A percentile compares a stretch with the other conserved stretches of the same genome.
phyloP scores from a whole-genome alignment of 2,329 filamentous ascomycete species.

The Cyclaneusma minus region DNA sequence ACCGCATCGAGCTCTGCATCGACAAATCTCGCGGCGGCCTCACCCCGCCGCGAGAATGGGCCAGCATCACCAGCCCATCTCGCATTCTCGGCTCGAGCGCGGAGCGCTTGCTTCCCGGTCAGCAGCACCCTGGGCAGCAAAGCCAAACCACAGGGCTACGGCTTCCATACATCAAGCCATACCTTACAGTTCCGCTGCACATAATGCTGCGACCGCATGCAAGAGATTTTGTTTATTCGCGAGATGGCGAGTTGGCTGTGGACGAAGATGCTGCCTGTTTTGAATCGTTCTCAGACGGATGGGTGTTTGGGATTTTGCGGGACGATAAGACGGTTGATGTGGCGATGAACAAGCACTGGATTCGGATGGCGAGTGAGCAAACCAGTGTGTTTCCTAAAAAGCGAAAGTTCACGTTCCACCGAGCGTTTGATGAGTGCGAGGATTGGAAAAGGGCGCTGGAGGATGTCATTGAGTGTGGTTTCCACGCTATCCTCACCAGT shows the following conservation, averaged over 20 bases:
- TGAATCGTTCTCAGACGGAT: constrained; percentile 23
- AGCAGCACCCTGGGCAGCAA: too few relatives aligned
- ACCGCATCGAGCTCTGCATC: constrained; percentile 34
- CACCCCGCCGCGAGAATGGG: constrained; percentile 21
- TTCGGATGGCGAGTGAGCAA: constrained; percentile 21
- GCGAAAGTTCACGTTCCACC: constrained; percentile 42
- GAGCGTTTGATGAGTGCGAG: constrained; percentile 29
- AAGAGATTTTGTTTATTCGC: constrained; percentile 27
- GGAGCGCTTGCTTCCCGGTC: too few relatives aligned
- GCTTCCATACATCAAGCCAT: constrained; percentile 13
- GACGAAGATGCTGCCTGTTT: constrained; percentile 21
- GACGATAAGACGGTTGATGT: constrained; percentile 21
- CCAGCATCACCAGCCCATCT: constrained; percentile 9
- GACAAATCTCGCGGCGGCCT: constrained; percentile 24
- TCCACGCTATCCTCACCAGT: constrained; percentile 30
- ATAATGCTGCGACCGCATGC: constrained; percentile 36
- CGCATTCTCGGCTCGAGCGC: constrained; percentile 10
- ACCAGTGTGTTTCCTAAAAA: too few relatives aligned
- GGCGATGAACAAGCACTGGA: constrained; percentile 23
- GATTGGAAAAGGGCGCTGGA: constrained; percentile 18
- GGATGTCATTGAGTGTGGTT: constrained; percentile 26
- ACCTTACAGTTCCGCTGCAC: constrained; percentile 22
- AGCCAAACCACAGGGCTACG: too few relatives aligned
- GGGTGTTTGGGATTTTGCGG: constrained; percentile 34
- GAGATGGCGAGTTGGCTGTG: constrained; percentile 27